These are phyloP conservation scores for Agrostemma githago DNA, from an alignment of 148 eudicot species.

Conservation along the genomic window DNA sequence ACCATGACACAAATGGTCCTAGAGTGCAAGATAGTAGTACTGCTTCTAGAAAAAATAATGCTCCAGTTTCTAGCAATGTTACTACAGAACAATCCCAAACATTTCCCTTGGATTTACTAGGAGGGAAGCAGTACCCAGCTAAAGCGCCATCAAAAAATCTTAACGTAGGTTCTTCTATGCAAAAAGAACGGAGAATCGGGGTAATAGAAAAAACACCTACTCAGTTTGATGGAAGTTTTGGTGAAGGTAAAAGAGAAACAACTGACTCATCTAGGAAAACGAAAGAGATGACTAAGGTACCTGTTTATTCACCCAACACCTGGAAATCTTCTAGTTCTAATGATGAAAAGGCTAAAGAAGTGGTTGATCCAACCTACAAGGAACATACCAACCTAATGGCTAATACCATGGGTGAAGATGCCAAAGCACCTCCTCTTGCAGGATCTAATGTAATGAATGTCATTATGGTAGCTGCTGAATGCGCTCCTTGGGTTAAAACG, in stretches of 20 bases:
- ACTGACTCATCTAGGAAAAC: conserved; percentile 16
- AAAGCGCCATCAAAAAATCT: conserved; percentile 21
- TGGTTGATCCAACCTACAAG: conserved; percentile 29
- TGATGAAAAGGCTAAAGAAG: conserved; percentile 30
- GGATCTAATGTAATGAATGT: conserved; percentile 91
- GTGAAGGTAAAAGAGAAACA: conserved; percentile 19
- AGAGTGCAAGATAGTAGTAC: conserved; percentile 18
- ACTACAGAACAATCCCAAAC: conserved; percentile 20
- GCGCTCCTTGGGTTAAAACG: conserved; percentile 87
- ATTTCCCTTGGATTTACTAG: conserved; percentile 22
- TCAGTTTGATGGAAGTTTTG: conserved; percentile 24
- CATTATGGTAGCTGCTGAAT: conserved; percentile 89
- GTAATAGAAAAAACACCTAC: conserved; percentile 27
- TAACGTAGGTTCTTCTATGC: conserved; percentile 24
- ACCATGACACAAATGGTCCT: conserved; percentile 16
- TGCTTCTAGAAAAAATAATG: conserved; percentile 23
- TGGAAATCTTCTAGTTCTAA: conserved; percentile 23
- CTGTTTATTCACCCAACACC: conserved; percentile 36
- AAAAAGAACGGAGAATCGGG: conserved; percentile 18
- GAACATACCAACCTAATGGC: conserved; percentile 27
- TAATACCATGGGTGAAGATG: conserved; percentile 43
- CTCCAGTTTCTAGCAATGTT: conserved; percentile 25
- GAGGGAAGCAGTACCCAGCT: conserved; percentile 26
- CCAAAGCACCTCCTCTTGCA: conserved; percentile 78
- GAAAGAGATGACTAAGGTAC: conserved; percentile 20